Evolutionary conservation across 2,329 filamentous ascomycete genomes (phyloP).

Genomic region (Arthrobotrys sphaeroides): DNA sequence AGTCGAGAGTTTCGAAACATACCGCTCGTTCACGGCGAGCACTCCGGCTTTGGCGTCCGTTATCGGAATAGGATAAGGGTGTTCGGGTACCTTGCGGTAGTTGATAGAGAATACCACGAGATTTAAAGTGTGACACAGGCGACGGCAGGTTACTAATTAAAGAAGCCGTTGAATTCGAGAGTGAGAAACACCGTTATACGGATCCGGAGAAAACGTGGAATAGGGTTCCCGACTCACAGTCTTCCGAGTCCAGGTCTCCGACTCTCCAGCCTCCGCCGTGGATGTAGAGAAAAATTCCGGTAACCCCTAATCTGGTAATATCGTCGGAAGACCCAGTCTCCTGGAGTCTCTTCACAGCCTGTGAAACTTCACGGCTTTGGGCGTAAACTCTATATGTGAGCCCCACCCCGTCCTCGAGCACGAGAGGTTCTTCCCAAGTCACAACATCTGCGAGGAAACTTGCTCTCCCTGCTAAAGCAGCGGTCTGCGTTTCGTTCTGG

Average conservation of each 20-base stretch:
- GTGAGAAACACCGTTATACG: conserved; percentile 3
- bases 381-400: conserved; percentile 51
- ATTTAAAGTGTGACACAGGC: conserved; percentile 46
- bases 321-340: conserved; percentile 49
- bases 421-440: conserved; percentile 39
- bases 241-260: conserved; percentile 50
- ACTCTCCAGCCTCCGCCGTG: conserved; percentile 53
- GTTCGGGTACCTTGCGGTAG: conserved; percentile 53
- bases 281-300: conserved; percentile 50
- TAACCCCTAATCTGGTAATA: conserved; percentile 31
- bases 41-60: conserved; percentile 45
- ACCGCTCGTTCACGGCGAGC: conserved; percentile 30
- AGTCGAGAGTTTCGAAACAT: conserved; percentile 39
- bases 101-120: conserved; percentile 54
- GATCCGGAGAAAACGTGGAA: conserved; percentile 22
- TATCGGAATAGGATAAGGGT: conserved; percentile 50
- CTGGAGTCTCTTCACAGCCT: conserved; percentile 35
- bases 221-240: conserved; percentile 40
- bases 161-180: neutral
- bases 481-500: conserved; percentile 34
- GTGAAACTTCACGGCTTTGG: conserved; percentile 37
- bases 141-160: conserved; percentile 47
- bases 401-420: conserved; percentile 33
- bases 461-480: conserved; percentile 9
- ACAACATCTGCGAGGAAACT: conserved; percentile 37